A percentile compares a stretch with the other conserved stretches of the same genome.
Conservation (phyloP, 1,139 yeast species). For the Scheffersomyces titani region DNA sequence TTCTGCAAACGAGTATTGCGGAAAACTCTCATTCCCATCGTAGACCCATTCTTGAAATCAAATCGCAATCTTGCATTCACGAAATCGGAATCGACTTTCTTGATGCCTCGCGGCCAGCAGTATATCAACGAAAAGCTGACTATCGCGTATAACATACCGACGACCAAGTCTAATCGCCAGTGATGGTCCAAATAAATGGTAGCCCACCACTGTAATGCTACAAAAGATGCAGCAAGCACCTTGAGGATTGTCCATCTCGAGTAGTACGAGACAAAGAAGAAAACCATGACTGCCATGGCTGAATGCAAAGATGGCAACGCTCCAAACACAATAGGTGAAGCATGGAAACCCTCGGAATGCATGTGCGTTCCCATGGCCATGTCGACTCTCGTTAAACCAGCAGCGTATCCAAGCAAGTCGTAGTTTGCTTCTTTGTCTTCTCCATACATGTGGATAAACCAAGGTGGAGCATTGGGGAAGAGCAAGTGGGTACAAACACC, state of each 20-base stretch:
- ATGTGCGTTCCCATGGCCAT: constrained; percentile 62
- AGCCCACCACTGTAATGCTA: constrained; percentile 69
- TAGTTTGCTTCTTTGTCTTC: constrained; percentile 54
- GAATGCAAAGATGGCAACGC: constrained; percentile 70
- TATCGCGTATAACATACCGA: constrained; percentile 54
- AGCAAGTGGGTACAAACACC: constrained; percentile 62
- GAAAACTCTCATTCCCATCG: constrained; percentile 64
- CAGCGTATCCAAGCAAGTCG: constrained; percentile 68
- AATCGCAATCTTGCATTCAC: constrained; percentile 33
- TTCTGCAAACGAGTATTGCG: constrained; percentile 43
- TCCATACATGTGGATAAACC: constrained; percentile 66
- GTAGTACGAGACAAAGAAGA: constrained; percentile 46
- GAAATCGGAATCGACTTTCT: constrained; percentile 25
- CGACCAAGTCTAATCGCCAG: constrained; percentile 61
- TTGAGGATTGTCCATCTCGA: constrained; percentile 40
- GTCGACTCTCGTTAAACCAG: constrained; percentile 68
- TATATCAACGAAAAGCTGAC: constrained; percentile 40
- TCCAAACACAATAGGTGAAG: constrained; percentile 70
- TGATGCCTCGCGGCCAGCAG: constrained; percentile 20
- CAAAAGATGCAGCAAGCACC: constrained; percentile 35
- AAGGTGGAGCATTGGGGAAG: constrained; percentile 71
- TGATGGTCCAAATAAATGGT: constrained; percentile 74
- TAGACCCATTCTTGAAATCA: constrained; percentile 39
- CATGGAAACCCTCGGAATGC: constrained; percentile 63
- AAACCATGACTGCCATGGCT: constrained; percentile 60